Evolutionary conservation across 2,329 filamentous ascomycete genomes (phyloP), one percentile per base, ranked within the genome.

Genomic region (Cordyceps tenuipes): DNA sequence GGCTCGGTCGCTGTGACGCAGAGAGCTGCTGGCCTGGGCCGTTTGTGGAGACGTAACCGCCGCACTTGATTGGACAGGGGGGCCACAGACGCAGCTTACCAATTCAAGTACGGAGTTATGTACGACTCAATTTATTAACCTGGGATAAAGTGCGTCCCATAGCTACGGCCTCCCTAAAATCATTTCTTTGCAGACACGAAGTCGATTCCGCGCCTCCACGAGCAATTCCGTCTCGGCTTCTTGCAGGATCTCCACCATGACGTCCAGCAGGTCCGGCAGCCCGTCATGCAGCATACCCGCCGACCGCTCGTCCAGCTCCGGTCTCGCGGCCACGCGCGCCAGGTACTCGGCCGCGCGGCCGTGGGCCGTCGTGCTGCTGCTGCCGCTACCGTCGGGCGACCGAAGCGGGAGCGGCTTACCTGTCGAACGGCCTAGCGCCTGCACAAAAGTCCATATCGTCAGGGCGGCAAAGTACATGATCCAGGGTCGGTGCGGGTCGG

Each of bases 391-490:
- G 1, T 47, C 76, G 1, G 75, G 82, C 36, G 69, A 71, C 62
- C 84, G 79, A 41, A 72, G 76, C 69, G 73, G 80, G 61, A 75
- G 69, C 10, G 72, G 73, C 49, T 74, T 75, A 49, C 86, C 77
- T 53, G 64, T 0, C 84, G 65, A 66, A 8, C 66, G 85, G 57
- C 91, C 88, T 15, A 93, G 75, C 0, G 91, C 90, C 66, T 86
- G 91, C 3, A 90, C 90, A 68, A 93, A 96, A 3, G 85, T 88
- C 90, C 91, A 96, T 12, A 96, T 90, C 53, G 90, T 88, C 57
- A 96, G 76, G 0, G 87, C 85, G 0, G 91, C 89, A 66, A 93
- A 93, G 74, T 96, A 96, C 69, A 96, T 81, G 48, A 95, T 89
- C 91, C 91, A 96, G 0, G 91, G 90, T 29, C 91, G 82, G 66